Conservation (phyloP, 495 filamentous ascomycete genomes). For the Lepraria neglecta region DNA sequence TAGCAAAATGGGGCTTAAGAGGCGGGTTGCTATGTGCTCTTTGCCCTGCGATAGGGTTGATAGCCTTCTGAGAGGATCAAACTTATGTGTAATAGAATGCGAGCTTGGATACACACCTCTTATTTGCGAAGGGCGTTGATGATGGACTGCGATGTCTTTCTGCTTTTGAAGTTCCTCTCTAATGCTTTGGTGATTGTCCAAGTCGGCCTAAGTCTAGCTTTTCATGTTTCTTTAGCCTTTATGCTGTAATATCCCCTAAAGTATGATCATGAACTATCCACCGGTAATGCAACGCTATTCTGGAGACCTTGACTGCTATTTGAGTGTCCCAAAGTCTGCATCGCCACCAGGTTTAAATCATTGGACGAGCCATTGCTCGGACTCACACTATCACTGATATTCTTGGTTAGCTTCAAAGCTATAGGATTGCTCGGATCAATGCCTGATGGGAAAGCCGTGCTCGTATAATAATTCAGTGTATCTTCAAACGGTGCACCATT, state of each 20-base stretch:
- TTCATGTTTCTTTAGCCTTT: background rate
- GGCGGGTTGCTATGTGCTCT: too few relatives aligned
- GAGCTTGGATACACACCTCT: too few relatives aligned
- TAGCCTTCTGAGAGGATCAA: too few relatives aligned
- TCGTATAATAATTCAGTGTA: background rate
- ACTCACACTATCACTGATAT: background rate
- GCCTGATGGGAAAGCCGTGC: background rate
- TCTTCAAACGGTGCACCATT: conserved; percentile 5
- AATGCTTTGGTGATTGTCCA: too few relatives aligned
- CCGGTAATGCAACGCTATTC: background rate
- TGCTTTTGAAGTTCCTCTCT: too few relatives aligned
- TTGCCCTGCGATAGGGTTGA: too few relatives aligned
- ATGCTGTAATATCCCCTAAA: background rate
- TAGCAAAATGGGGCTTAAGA: too few relatives aligned
- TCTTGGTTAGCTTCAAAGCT: background rate
- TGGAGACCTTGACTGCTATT: background rate
- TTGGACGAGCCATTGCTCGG: background rate
- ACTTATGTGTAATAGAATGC: too few relatives aligned
- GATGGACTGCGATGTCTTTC: too few relatives aligned
- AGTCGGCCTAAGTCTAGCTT: background rate
- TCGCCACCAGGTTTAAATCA: background rate
- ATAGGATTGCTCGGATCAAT: background rate
- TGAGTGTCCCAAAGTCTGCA: background rate
- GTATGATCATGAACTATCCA: background rate
- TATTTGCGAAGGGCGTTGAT: too few relatives aligned